Base-by-base conservation (phyloP, 768 basidiomycete species). In the Sporobolomyces roseus region DNA sequence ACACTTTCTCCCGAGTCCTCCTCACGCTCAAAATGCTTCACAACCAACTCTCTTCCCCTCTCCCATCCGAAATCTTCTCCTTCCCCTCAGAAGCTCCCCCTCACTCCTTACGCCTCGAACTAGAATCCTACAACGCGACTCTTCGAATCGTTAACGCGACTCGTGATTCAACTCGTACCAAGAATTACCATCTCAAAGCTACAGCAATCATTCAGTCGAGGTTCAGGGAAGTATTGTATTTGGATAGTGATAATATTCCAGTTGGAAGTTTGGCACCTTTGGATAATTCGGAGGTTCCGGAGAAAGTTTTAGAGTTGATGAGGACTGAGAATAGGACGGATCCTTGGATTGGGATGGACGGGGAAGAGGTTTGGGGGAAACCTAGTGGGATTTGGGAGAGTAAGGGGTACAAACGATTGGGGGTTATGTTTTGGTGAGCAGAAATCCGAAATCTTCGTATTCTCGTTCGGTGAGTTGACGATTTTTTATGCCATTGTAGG, bases 221-320 rank as follows among this genome's bases (percentile, higher is more conserved):
- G 2, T 78, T 72, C 68, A 61, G 75, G 19, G 80, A 81, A 65
- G 80, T 81, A 5, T 69, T 81, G 38, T 81, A 80, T 73, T 75
- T 81, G 32, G 79, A 62, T 41, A 36, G 30, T 75, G 80, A 71
- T 77, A 77, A 61, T 78, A 78, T 72, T 74, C 79, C 45, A 74
- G 78, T 52, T 12, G 51, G 41, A 1, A 45, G 55, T 4, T 43
- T 69, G 25, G 27, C 25, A 43, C 62, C 62, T 0, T 1, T 43
- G 33, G 67, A 60, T 25, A 8, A n/a, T 9, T n/a, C 32, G 8
- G n/a, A n/a, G n/a, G 78, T 79, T 48, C 80, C 80, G 5, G 73
- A 74, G 48, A 75, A 77, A 55, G 76, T 80, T 74, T 78, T 80
- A 60, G 76, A 77, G 14, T 68, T 76, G 0, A 77, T 79, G 6